Evolutionary conservation across 164 flowering plant species (phyloP).

Genomic region (Warburgia ugandensis): DNA sequence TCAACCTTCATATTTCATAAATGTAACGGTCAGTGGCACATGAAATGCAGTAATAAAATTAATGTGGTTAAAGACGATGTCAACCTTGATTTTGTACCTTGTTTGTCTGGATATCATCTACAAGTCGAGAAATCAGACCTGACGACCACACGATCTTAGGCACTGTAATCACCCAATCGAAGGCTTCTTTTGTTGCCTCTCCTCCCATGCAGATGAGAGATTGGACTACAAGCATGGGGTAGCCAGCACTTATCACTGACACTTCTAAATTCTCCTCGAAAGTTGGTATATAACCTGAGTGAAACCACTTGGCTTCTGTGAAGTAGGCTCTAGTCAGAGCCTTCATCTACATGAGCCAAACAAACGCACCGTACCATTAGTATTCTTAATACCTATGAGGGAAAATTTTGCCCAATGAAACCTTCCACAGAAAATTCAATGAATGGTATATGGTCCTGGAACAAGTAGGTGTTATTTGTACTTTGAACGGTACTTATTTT

Average conservation of each 20-base stretch:
- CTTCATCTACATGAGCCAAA: neutral
- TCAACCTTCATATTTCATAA: conserved; percentile 1
- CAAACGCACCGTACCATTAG: too few species aligned
- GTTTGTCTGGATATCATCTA: conserved; percentile 3
- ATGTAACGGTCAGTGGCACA: too few species aligned
- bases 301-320: neutral
- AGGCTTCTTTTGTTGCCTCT: conserved; percentile 4
- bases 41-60: too few species aligned
- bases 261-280: neutral
- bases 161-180: conserved; percentile 2
- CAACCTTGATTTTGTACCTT: conserved; percentile 4
- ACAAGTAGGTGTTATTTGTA: too few species aligned
- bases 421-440: neutral
- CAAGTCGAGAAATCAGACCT: conserved; percentile 4
- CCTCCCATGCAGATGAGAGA: conserved; percentile 3
- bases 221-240: conserved; percentile 1
- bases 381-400: neutral
- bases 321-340: neutral
- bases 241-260: neutral
- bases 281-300: neutral
- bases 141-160: conserved; percentile 5
- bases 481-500: too few species aligned
- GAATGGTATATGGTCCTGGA: too few species aligned
- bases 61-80: too few species aligned
- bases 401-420: neutral